These are phyloP conservation scores for Pleurotus sapidus DNA, from an alignment of 768 basidiomycete species.

Conservation along the genomic window DNA sequence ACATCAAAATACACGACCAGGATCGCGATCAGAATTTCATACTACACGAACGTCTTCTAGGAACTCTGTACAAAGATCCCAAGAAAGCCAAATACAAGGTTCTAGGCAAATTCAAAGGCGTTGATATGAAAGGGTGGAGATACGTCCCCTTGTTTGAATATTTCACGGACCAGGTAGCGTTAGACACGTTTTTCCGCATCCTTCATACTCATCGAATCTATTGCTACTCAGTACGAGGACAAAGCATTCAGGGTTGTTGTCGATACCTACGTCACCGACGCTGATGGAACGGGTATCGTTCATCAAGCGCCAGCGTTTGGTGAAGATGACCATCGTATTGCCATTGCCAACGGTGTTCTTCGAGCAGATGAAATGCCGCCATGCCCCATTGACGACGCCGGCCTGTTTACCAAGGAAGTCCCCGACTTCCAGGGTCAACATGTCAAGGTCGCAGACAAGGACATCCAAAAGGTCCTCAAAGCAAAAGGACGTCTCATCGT, in stretches of 20 bases:
- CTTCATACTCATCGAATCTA: not conserved
- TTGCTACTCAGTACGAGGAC: conserved; percentile 72
- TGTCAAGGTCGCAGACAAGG: conserved; percentile 96
- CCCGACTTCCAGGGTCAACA: conserved; percentile 85
- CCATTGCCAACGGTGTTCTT: conserved; percentile 81
- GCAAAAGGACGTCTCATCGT: conserved; percentile 84
- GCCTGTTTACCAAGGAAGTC: conserved; percentile 85
- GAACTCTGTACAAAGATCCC: conserved; percentile 91
- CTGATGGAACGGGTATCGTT: conserved; percentile 96
- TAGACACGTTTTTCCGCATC: not conserved
- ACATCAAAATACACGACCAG: conserved; percentile 94
- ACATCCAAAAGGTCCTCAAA: conserved; percentile 89
- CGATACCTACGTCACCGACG: conserved; percentile 91
- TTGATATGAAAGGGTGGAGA: conserved; percentile 94
- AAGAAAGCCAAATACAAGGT: conserved; percentile 98
- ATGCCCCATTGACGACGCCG: conserved; percentile 90
- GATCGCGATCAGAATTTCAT: conserved; percentile 88
- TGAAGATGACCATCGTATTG: conserved; percentile 97
- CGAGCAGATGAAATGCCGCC: conserved; percentile 90
- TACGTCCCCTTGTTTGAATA: conserved; percentile 96
- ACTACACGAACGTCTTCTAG: conserved; percentile 82
- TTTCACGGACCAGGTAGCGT: conserved; percentile 83
- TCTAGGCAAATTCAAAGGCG: conserved; percentile 81
- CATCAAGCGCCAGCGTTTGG: conserved; percentile 99
- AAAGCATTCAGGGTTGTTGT: conserved; percentile 85